Percentiles rank a stretch among this genome's conserved stretches.
phyloP scores from a whole-genome alignment of 805 yeast species.

The Debaryomyces tyrocola region DNA sequence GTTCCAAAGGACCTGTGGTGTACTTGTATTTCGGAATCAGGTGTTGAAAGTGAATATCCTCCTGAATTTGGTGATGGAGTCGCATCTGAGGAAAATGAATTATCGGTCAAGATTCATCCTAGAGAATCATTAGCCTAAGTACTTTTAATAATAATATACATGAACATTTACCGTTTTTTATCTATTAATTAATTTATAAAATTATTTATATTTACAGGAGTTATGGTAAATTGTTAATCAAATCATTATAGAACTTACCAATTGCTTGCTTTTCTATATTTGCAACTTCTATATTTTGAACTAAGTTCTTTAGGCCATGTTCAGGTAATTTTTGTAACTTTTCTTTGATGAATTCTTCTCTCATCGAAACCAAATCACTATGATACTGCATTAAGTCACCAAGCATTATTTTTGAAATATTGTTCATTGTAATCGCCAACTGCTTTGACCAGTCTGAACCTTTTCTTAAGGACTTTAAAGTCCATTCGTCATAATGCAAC shows the following conservation, averaged over 20 bases:
- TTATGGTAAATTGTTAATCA: slow-evolving; percentile 1
- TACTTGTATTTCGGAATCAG: slow-evolving; percentile 19
- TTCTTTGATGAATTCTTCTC: slow-evolving; percentile 29
- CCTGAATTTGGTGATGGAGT: slow-evolving; percentile 24
- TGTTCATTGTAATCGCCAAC: slow-evolving; percentile 44
- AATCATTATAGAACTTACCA: slow-evolving; percentile 12
- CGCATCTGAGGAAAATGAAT: background rate
- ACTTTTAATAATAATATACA: too few relatives aligned
- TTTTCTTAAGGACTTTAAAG: slow-evolving; percentile 43
- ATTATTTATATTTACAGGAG: background rate
- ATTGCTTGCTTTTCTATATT: slow-evolving; percentile 17
- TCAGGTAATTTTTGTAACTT: slow-evolving; percentile 34
- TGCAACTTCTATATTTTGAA: slow-evolving; percentile 20
- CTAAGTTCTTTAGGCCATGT: slow-evolving; percentile 33
- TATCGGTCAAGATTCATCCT: too few relatives aligned
- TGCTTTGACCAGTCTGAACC: slow-evolving; percentile 48
- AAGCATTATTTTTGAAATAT: slow-evolving; percentile 42
- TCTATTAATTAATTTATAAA: too few relatives aligned
- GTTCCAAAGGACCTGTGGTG: slow-evolving; percentile 38
- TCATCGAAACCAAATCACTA: slow-evolving; percentile 20
- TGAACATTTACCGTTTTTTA: too few relatives aligned
- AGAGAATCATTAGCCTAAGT: too few relatives aligned
- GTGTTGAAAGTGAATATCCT: slow-evolving; percentile 21
- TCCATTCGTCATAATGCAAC: slow-evolving; percentile 53
- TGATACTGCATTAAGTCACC: slow-evolving; percentile 40